Evolutionary conservation across 768 basidiomycete genomes (phyloP), one percentile per base, ranked within the genome.

Genomic region (Auricularia cornea): DNA sequence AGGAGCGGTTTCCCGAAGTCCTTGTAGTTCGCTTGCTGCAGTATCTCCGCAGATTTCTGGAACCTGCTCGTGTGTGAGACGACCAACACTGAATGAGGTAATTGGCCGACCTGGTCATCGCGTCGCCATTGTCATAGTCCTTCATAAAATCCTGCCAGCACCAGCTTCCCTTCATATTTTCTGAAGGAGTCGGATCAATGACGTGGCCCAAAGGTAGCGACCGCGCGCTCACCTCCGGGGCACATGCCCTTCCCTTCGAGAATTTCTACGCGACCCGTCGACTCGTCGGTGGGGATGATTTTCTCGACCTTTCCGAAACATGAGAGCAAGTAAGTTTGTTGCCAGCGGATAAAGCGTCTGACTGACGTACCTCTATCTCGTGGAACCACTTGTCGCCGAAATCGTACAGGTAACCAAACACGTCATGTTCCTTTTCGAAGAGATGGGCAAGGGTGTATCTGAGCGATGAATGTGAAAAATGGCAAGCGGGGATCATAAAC

Each of bases 311-410:
- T 52, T 60, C 40, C 20, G 23, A 16, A 28, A 30, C 40, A 48
- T 48, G 56, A 62, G 28, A 28, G 1, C 3, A 14, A 18, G 29
- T 16, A 20, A n/a, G n/a, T n/a, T n/a, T 33, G 12, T 32, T 16
- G n/a, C 12, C 14, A 32, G 31, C n/a, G 29, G 5, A n/a, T n/a
- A 38, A 64, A 26, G 29, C 6, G 28, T 33, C 16, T 40, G 23
- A 60, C 16, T 20, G 61, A 3, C 63, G n/a, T 18, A 73, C 74
- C 59, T 70, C 68, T 23, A 75, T 74, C 31, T 66, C 64, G 60
- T 75, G 73, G 61, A 61, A 68, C 70, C 71, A 75, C 60, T 73
- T 72, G 60, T 76, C 75, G 1, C 75, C 74, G 60, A 72, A 74
- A 63, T 76, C 75, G 59, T 75, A 75, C 52, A 74, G 62, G 60